Conservation (phyloP, 2,329 filamentous ascomycete species). For the Apiospora sp. region DNA sequence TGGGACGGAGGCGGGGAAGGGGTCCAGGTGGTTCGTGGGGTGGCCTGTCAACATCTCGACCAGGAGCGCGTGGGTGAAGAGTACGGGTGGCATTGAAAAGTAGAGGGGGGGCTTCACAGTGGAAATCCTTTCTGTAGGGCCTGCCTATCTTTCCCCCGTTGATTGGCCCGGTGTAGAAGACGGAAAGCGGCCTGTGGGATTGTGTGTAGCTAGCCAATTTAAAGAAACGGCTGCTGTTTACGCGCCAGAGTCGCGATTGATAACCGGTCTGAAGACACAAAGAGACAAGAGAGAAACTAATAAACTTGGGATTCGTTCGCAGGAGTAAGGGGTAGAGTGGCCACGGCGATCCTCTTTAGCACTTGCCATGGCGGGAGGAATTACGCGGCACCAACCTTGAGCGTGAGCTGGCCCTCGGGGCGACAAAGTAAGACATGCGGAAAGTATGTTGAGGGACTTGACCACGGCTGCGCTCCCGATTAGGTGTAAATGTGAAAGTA, state of each 20-base stretch:
- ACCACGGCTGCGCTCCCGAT: neutral
- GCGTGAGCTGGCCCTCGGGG: constrained; percentile 10
- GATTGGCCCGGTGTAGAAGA: neutral
- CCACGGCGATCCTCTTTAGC: constrained; percentile 5
- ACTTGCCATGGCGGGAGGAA: constrained; percentile 5
- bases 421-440: constrained; percentile 7
- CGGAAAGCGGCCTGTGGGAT: neutral
- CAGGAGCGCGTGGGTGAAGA: neutral
- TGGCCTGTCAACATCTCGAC: constrained; percentile 12
- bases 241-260: neutral
- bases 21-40: neutral
- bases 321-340: neutral
- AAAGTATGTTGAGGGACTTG: neutral
- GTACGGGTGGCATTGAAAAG: neutral
- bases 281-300: neutral
- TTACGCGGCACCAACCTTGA: constrained; percentile 18
- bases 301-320: neutral
- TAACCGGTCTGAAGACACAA: neutral
- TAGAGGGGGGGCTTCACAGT: neutral
- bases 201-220: neutral
- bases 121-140: neutral
- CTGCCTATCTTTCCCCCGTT: neutral
- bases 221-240: neutral
- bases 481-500: neutral
- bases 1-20: neutral